Evolutionary conservation across 1,284 basidiomycete genomes (phyloP), one percentile per base, ranked within the genome.

Genomic region (Leccinum huronense): DNA sequence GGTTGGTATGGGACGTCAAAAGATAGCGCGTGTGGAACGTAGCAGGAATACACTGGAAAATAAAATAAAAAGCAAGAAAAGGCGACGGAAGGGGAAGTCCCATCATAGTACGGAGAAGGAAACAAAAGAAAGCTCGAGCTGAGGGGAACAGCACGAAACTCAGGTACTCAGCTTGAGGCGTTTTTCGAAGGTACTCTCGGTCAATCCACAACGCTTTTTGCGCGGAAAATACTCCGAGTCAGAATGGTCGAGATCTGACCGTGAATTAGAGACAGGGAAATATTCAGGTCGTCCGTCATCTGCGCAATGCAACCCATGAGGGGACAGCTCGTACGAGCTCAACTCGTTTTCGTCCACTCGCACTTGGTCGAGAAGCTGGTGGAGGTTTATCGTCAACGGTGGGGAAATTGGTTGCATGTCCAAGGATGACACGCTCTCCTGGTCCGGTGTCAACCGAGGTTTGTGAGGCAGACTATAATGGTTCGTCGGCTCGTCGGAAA

Each of bases 251-350:
- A 69, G 66, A 65, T 80, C 79, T 63, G 77, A 80, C 60, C 77
- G 77, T 62, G 79, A 80, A 65, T 79, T 70, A n/a, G 77, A 80
- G 30, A 80, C 71, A 1, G 78, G 79, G n/a, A 75, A 75, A 74
- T 78, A 78, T 68, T 75, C 74, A n/a, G 76, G 64, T 45, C 71
- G 73, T 33, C 67, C 70, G 42, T 75, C 73, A 10, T 78, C 74
- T 36, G 60, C 57, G 45, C 54, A 10, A 34, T 64, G 69, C 27
- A 75, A 60, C 45, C 65, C 64, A 33, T 70, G 74, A 33, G 70
- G 66, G 33, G 71, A 66, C 3, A 75, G 60, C 19, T 75, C 76
- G 42, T 77, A 75, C 42, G 71, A 63, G 63, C 67, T 65, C 62
- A 76, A 55, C 36, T 66, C 67, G 9, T 67, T 67, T 63, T 76